These are phyloP conservation scores for Tolypocladium sp. DNA, from an alignment of 2,329 filamentous ascomycete species.

Conservation along the genomic window DNA sequence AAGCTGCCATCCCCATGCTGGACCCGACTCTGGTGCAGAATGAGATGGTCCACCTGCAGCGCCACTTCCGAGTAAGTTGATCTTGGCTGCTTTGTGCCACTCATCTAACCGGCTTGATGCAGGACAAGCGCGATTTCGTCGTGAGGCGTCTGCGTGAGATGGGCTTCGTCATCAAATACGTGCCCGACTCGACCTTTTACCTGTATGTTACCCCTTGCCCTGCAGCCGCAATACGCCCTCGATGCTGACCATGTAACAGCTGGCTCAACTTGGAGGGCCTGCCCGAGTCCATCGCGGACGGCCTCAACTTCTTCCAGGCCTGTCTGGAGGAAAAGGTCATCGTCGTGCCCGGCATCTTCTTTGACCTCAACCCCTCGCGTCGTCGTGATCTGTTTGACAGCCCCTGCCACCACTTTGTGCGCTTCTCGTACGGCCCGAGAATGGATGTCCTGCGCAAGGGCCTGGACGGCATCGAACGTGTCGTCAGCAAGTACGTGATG, in stretches of 20 bases:
- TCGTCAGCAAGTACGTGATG: slow-evolving; percentile 57
- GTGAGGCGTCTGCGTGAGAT: slow-evolving; percentile 71
- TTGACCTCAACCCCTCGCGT: slow-evolving; percentile 86
- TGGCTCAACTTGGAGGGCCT: slow-evolving; percentile 57
- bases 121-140: slow-evolving; percentile 87
- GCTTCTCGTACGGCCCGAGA: slow-evolving; percentile 74
- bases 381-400: slow-evolving; percentile 87
- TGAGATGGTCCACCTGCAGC: slow-evolving; percentile 86
- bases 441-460: slow-evolving; percentile 73
- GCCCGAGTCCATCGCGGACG: slow-evolving; percentile 78
- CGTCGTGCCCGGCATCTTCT: slow-evolving; percentile 95
- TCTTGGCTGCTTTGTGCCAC: neutral
- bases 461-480: slow-evolving; percentile 75
- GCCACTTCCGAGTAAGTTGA: slow-evolving; percentile 60
- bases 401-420: slow-evolving; percentile 87
- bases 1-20: slow-evolving; percentile 89
- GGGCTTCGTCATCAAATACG: slow-evolving; percentile 76
- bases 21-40: slow-evolving; percentile 68
- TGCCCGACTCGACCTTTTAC: slow-evolving; percentile 92
- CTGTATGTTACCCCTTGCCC: slow-evolving; percentile 46
- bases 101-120: neutral
- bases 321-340: slow-evolving; percentile 92
- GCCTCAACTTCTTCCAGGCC: slow-evolving; percentile 93
- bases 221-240: neutral
- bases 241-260: slow-evolving; percentile 12